A percentile compares a stretch with the other conserved stretches of the same genome.
These are phyloP conservation scores for Cyberlindnera maritima DNA, from an alignment of 805 yeast species.

Conservation along the genomic window DNA sequence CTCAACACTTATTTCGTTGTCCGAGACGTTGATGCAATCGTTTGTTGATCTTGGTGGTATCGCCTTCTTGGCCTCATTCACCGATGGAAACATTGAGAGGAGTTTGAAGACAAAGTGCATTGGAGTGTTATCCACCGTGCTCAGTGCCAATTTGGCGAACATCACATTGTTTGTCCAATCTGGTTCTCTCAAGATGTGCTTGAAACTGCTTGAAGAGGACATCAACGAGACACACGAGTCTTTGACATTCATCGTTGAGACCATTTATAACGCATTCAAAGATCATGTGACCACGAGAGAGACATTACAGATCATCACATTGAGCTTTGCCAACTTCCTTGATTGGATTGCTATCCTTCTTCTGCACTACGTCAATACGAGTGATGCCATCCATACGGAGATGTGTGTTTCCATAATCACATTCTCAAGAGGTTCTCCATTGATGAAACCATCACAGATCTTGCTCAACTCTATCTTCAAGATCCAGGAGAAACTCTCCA, in stretches of 20 bases:
- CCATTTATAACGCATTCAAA: constrained; percentile 35
- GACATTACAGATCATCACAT: constrained; percentile 39
- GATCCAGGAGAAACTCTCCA: constrained; percentile 33
- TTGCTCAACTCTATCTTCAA: constrained; percentile 44
- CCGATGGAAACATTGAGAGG: background rate
- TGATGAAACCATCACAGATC: constrained; percentile 40
- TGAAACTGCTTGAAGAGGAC: constrained; percentile 45
- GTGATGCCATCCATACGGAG: constrained; percentile 22
- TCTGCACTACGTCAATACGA: constrained; percentile 27
- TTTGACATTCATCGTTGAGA: constrained; percentile 38
- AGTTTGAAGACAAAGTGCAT: background rate
- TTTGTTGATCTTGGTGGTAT: constrained; percentile 25
- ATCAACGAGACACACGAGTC: constrained; percentile 26
- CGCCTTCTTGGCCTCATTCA: constrained; percentile 5
- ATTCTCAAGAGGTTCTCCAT: constrained; percentile 35
- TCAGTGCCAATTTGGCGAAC: constrained; percentile 31
- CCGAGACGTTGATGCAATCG: background rate
- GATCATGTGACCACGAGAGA: constrained; percentile 38
- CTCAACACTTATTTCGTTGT: background rate
- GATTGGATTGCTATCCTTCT: constrained; percentile 40
- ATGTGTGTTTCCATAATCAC: constrained; percentile 34
- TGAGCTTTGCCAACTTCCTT: constrained; percentile 35
- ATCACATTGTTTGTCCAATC: constrained; percentile 41
- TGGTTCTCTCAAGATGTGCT: constrained; percentile 41
- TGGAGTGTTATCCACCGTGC: constrained; percentile 7